Percentiles rank a stretch among this genome's conserved stretches.
Evolutionary conservation across 768 basidiomycete species (phyloP).

Genomic region (Tricholoma sp.): DNA sequence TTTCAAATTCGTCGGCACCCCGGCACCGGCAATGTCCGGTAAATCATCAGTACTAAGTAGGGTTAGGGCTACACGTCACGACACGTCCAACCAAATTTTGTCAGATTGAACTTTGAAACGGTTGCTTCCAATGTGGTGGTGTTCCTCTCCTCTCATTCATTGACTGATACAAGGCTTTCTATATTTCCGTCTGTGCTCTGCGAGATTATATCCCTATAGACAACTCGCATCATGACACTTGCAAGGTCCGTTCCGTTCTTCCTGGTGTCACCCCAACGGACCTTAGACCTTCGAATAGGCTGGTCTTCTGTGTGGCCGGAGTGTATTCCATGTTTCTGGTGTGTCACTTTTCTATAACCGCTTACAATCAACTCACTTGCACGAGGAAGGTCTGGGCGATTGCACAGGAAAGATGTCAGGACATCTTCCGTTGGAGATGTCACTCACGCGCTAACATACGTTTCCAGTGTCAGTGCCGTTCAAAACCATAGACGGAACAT

Average conservation of each 20-base stretch:
- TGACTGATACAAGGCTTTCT: not conserved
- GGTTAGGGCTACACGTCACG: conserved; percentile 25
- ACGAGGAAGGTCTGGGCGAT: conserved; percentile 75
- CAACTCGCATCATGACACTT: conserved; percentile 17
- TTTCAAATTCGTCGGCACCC: no score
- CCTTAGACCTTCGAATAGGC: conserved; percentile 31
- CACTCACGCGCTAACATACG: not conserved
- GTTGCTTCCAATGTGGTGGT: not conserved
- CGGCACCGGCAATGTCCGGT: no score
- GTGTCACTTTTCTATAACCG: conserved; percentile 22
- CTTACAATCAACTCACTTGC: conserved; percentile 3
- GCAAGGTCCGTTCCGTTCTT: conserved; percentile 13
- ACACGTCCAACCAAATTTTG: not conserved
- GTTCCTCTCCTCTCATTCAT: not conserved
- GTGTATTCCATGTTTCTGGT: conserved; percentile 94
- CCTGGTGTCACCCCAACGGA: not conserved
- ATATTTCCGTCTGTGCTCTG: not conserved
- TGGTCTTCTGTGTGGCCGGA: conserved; percentile 74
- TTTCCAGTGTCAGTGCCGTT: conserved; percentile 79
- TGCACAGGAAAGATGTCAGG: conserved; percentile 88
- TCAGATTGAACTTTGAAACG: no score
- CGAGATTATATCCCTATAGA: conserved; percentile 4
- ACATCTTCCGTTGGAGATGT: not conserved
- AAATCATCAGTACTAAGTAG: no score
- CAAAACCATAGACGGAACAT: conserved; percentile 55